Conservation (phyloP, 2,329 filamentous ascomycete genomes). For the Ambrosiella xylebori region DNA sequence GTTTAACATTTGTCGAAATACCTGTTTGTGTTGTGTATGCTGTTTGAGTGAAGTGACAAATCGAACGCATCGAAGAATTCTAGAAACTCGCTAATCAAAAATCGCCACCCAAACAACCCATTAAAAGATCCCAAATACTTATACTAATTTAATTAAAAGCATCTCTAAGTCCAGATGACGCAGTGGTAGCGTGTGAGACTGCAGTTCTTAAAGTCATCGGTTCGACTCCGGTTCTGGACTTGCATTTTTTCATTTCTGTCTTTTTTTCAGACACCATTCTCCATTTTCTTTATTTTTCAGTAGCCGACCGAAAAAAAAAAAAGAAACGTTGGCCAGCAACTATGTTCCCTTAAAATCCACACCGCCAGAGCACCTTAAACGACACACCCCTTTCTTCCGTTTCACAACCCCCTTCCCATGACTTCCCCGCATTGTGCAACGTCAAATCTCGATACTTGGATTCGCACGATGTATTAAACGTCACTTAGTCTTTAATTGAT, state of each 20-base stretch:
- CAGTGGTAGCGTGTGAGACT: conserved; percentile 13
- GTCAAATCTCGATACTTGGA: neutral
- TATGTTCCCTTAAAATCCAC: neutral
- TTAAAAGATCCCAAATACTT: no score
- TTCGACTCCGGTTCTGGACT: conserved; percentile 13
- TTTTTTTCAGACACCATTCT: neutral
- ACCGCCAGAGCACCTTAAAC: neutral
- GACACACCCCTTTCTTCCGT: neutral
- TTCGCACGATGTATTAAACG: no score
- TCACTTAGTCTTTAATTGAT: neutral
- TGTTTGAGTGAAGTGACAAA: no score
- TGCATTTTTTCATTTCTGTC: conserved; percentile 9
- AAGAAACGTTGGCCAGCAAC: conserved; percentile 9
- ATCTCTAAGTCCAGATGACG: conserved; percentile 9
- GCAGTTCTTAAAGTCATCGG: conserved; percentile 13
- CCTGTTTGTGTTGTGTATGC: no score
- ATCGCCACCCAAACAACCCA: no score
- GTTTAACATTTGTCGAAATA: neutral
- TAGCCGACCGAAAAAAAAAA: conserved; percentile 1
- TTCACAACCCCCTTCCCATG: neutral
- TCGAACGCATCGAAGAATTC: no score
- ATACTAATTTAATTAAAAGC: no score
- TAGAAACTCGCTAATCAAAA: no score
- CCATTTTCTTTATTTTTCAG: neutral
- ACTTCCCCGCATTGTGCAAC: neutral